These are phyloP conservation scores for Mentha longifolia DNA, from an alignment of 257 asterid genomes.

Conservation along the genomic window DNA sequence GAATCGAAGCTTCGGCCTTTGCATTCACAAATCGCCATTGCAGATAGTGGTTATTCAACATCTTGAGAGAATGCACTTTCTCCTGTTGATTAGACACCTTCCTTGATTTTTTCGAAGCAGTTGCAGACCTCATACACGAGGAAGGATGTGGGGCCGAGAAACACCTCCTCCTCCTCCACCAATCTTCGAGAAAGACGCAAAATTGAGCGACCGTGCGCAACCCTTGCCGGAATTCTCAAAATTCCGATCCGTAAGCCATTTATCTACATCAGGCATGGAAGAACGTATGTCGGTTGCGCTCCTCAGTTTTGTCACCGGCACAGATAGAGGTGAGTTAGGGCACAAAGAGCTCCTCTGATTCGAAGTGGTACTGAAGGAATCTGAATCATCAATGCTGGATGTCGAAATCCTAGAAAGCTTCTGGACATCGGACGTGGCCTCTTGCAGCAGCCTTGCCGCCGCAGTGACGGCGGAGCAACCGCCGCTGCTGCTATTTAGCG, in stretches of 20 bases:
- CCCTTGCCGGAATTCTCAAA: slow-evolving; percentile 37
- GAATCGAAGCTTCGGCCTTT: slow-evolving; percentile 61
- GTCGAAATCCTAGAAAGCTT: slow-evolving; percentile 49
- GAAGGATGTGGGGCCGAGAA: slow-evolving; percentile 80
- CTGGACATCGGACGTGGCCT: slow-evolving; percentile 54
- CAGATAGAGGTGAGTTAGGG: slow-evolving; percentile 58
- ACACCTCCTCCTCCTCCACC: slow-evolving; percentile 54
- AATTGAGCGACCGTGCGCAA: slow-evolving; percentile 61
- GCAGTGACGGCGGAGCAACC: slow-evolving; percentile 50
- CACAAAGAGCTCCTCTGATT: slow-evolving; percentile 54
- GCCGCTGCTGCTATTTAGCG: slow-evolving; percentile 35
- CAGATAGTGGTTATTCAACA: slow-evolving; percentile 58
- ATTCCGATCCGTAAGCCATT: slow-evolving; percentile 52
- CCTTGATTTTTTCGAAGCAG: slow-evolving; percentile 59
- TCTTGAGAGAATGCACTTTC: slow-evolving; percentile 68
- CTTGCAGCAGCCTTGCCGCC: slow-evolving; percentile 75
- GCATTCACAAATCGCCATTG: slow-evolving; percentile 78
- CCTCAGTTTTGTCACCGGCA: slow-evolving; percentile 37
- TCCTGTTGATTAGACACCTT: slow-evolving; percentile 53
- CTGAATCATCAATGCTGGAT: slow-evolving; percentile 41
- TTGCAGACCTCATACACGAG: slow-evolving; percentile 44
- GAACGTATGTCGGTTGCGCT: slow-evolving; percentile 45
- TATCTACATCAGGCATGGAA: slow-evolving; percentile 64
- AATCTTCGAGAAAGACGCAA: slow-evolving; percentile 46
- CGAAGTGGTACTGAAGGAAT: slow-evolving; percentile 36